Conservation (phyloP, 768 basidiomycete species). For the Tulasnella sp. region DNA sequence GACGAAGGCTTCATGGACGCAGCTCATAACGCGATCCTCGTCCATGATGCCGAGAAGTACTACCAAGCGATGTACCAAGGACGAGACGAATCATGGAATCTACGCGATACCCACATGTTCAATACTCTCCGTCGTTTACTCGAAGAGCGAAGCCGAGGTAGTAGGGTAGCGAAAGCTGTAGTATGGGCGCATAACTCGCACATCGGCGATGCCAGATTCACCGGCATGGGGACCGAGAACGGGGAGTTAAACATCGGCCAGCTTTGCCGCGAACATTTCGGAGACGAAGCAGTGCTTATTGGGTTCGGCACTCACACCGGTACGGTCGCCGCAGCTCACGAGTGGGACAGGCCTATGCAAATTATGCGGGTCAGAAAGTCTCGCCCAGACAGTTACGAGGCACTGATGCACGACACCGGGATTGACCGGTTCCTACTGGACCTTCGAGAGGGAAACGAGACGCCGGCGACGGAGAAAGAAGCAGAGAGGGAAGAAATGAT, state of each 20-base stretch:
- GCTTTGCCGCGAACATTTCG: constrained; percentile 42
- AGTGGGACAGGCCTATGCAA: constrained; percentile 42
- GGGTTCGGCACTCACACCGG: constrained; percentile 42
- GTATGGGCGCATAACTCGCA: constrained; percentile 46
- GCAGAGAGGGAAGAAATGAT: constrained; percentile 11
- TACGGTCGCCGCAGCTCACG: constrained; percentile 42
- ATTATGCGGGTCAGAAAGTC: constrained; percentile 41
- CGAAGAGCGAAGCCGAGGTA: constrained; percentile 33
- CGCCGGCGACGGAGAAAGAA: not conserved
- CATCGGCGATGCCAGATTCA: constrained; percentile 43
- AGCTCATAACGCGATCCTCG: constrained; percentile 44
- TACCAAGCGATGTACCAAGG: constrained; percentile 43
- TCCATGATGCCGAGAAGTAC: constrained; percentile 44
- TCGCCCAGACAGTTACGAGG: constrained; percentile 39
- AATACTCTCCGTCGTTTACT: constrained; percentile 40
- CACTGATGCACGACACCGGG: constrained; percentile 39
- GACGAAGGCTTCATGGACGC: constrained; percentile 42
- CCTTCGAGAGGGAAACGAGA: constrained; percentile 27
- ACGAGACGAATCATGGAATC: constrained; percentile 42
- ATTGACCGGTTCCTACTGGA: constrained; percentile 32
- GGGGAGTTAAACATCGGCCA: constrained; percentile 44
- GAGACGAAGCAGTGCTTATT: constrained; percentile 41
- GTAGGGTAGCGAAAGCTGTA: constrained; percentile 38
- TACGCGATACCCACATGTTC: constrained; percentile 38
- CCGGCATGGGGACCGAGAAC: constrained; percentile 42